phyloP scores from a whole-genome alignment of 2,329 filamentous ascomycete species.

The Fusarium liriodendri region DNA sequence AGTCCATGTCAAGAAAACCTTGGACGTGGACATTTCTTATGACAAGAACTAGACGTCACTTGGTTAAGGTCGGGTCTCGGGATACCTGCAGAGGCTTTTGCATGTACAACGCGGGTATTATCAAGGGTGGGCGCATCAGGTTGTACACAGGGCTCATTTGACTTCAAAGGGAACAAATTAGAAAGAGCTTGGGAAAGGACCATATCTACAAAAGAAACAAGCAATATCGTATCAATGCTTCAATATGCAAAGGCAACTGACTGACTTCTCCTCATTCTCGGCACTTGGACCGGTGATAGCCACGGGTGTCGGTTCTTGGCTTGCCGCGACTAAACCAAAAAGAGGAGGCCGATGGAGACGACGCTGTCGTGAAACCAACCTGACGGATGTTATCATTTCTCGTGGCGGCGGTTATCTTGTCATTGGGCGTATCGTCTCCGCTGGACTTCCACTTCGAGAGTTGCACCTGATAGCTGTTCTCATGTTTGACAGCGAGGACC shows the following conservation, averaged over 20 bases:
- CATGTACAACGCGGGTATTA: neutral
- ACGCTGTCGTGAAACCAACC: neutral
- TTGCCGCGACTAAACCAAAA: slow-evolving; percentile 15
- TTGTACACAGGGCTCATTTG: neutral
- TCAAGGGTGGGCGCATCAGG: neutral
- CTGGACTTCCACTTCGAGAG: slow-evolving; percentile 1
- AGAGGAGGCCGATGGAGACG: slow-evolving; percentile 35
- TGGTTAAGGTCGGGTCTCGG: neutral
- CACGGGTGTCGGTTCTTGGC: neutral
- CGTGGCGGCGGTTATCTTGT: neutral
- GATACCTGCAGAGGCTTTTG: neutral
- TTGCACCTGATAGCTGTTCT: neutral
- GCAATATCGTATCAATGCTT: neutral
- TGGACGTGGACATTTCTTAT: slow-evolving; percentile 26
- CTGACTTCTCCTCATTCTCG: neutral
- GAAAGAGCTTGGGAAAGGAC: neutral
- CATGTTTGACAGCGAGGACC: neutral
- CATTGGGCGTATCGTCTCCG: slow-evolving; percentile 22
- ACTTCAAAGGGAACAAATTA: neutral
- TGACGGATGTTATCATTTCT: neutral
- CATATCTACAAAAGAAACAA: neutral
- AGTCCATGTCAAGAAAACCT: slow-evolving; percentile 16
- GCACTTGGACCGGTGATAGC: slow-evolving; percentile 12
- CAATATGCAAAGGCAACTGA: neutral
- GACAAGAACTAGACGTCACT: neutral